phyloP scores from a whole-genome alignment of 352 stramenopile species.

The Pythium folliculosum region DNA sequence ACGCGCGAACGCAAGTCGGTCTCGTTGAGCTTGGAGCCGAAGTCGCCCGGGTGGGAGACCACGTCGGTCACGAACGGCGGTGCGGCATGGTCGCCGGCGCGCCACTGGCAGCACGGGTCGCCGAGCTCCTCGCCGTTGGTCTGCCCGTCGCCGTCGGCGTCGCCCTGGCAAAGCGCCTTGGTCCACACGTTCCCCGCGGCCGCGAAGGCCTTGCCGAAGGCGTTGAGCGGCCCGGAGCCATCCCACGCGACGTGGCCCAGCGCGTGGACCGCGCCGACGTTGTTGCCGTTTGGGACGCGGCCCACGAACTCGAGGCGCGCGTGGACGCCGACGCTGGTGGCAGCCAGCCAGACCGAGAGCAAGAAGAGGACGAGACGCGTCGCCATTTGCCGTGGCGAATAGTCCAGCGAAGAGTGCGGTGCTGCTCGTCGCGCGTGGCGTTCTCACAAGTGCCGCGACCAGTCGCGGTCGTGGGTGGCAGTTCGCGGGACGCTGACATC shows the following conservation, averaged over 20 bases:
- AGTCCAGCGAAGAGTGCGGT: neutral
- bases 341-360: neutral
- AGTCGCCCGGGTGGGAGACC: constrained; percentile 27
- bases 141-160: constrained; percentile 81
- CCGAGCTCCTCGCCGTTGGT: constrained; percentile 86
- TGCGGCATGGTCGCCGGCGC: constrained; percentile 11
- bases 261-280: constrained; percentile 24
- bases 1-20: constrained; percentile 5
- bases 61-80: constrained; percentile 16
- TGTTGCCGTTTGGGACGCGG: constrained; percentile 25
- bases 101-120: constrained; percentile 83
- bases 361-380: neutral
- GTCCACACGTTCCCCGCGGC: constrained; percentile 51
- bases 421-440: too few relatives aligned
- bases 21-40: constrained; percentile 16
- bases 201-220: constrained; percentile 68
- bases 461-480: neutral
- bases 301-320: constrained; percentile 22
- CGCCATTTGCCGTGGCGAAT: neutral
- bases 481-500: too few relatives aligned
- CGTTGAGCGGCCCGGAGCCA: constrained; percentile 48
- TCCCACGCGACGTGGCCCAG: constrained; percentile 59
- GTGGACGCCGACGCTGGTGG: neutral
- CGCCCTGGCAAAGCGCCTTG: constrained; percentile 50
- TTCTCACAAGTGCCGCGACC: neutral